phyloP scores from a whole-genome alignment of 2,329 filamentous ascomycete species.

The Nannizziopsis barbatae region DNA sequence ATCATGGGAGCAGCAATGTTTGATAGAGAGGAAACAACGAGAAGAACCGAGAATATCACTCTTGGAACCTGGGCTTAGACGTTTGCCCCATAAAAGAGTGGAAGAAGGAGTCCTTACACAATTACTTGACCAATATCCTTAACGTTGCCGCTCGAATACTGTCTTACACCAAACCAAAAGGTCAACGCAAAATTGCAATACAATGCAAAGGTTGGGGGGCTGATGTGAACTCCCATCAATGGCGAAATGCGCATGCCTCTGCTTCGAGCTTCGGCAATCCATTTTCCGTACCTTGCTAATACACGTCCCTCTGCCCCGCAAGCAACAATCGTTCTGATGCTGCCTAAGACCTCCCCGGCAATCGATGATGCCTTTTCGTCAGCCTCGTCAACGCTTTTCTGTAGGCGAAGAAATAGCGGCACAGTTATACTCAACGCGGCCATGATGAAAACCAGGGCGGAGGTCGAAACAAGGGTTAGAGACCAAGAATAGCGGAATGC shows the following conservation, averaged over 20 bases:
- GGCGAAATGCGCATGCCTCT: slow-evolving; percentile 23
- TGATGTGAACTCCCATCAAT: slow-evolving; percentile 25
- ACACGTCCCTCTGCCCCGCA: slow-evolving; percentile 34
- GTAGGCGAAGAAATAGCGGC: slow-evolving; percentile 26
- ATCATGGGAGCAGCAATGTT: slow-evolving; percentile 23
- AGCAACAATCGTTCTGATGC: slow-evolving; percentile 37
- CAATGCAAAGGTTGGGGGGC: slow-evolving; percentile 28
- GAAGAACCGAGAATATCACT: slow-evolving; percentile 28
- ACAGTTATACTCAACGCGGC: slow-evolving; percentile 24
- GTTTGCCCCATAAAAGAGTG: neutral
- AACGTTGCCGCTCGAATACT: slow-evolving; percentile 27
- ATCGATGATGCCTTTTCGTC: slow-evolving; percentile 30
- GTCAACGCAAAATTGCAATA: slow-evolving; percentile 28
- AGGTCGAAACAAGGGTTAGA: slow-evolving; percentile 42
- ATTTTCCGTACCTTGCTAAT: slow-evolving; percentile 26
- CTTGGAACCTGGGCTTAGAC: slow-evolving; percentile 15
- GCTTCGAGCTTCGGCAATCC: slow-evolving; percentile 29
- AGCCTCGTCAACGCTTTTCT: slow-evolving; percentile 29
- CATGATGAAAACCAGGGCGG: slow-evolving; percentile 36
- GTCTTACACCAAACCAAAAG: slow-evolving; percentile 31
- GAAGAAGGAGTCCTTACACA: slow-evolving; percentile 20
- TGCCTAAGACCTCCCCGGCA: slow-evolving; percentile 34
- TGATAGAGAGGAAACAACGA: slow-evolving; percentile 14
- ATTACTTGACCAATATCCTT: slow-evolving; percentile 28
- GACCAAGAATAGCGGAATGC: slow-evolving; percentile 44